These are phyloP conservation scores for Byssochlamys sp. DNA, from an alignment of 2,329 filamentous ascomycete genomes.

Conservation along the genomic window DNA sequence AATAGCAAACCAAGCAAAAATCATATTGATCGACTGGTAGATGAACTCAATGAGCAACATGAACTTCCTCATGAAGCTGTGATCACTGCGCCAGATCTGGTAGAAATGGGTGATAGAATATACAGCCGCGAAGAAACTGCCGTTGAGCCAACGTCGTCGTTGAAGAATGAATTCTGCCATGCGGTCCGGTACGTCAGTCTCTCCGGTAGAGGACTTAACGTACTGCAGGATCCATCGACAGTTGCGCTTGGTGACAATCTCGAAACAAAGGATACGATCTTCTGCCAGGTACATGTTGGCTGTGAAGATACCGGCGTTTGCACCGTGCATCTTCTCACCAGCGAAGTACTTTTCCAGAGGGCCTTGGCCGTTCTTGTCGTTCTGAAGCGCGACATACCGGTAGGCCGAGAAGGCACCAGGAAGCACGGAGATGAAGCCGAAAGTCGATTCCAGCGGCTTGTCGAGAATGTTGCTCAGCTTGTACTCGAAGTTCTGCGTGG, in stretches of 20 bases:
- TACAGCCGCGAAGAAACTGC: slow-evolving; percentile 93
- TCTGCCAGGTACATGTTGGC: slow-evolving; percentile 60
- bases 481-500: slow-evolving; percentile 98
- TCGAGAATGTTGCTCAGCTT: slow-evolving; percentile 99
- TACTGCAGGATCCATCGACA: slow-evolving; percentile 97
- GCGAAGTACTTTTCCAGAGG: slow-evolving; percentile 94
- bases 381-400: slow-evolving; percentile 85
- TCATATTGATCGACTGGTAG: slow-evolving; percentile 90
- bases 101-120: slow-evolving; percentile 93
- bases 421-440: slow-evolving; percentile 93
- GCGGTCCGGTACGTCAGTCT: slow-evolving; percentile 90
- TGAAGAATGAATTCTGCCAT: slow-evolving; percentile 94
- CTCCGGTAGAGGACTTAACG: slow-evolving; percentile 91
- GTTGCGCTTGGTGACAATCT: slow-evolving; percentile 92
- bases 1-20: slow-evolving; percentile 97
- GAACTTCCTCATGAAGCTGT: slow-evolving; percentile 75
- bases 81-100: slow-evolving; percentile 87
- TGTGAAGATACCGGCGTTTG: slow-evolving; percentile 89
- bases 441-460: slow-evolving; percentile 92
- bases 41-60: slow-evolving; percentile 86
- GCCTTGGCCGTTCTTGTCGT: slow-evolving; percentile 88
- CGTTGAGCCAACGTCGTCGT: slow-evolving; percentile 92
- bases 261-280: slow-evolving; percentile 48
- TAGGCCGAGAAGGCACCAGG: slow-evolving; percentile 98
- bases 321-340: slow-evolving; percentile 88